A percentile compares a stretch with the other conserved stretches of the same genome.
These are phyloP conservation scores for Diaporthe vaccinii DNA, from an alignment of 2,329 filamentous ascomycete genomes.

Conservation along the genomic window DNA sequence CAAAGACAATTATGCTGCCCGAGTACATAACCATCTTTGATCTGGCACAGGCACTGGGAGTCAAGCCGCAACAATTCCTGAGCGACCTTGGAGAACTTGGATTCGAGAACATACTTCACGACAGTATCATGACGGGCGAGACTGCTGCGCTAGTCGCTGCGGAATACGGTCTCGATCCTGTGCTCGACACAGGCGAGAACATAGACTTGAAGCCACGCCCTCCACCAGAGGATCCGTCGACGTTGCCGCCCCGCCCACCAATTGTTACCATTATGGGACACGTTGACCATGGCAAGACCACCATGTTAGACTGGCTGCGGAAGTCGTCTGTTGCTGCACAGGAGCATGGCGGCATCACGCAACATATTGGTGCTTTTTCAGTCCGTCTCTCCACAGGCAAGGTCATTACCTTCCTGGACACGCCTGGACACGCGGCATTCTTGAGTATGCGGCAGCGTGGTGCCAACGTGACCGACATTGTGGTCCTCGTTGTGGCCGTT, in stretches of 20 bases:
- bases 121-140: conserved; percentile 91
- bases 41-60: conserved; percentile 80
- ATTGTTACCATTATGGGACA: conserved; percentile 99
- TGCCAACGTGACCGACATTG: conserved; percentile 96
- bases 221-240: conserved; percentile 74
- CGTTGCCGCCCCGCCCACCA: conserved; percentile 82
- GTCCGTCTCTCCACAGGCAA: conserved; percentile 89
- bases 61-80: conserved; percentile 80
- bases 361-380: conserved; percentile 98
- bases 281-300: conserved; percentile 98
- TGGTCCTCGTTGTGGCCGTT: conserved; percentile 94
- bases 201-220: conserved; percentile 81
- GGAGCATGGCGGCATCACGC: conserved; percentile 97
- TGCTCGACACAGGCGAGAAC: conserved; percentile 74
- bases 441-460: conserved; percentile 95
- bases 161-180: conserved; percentile 93
- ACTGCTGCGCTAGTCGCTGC: conserved; percentile 90
- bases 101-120: conserved; percentile 85
- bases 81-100: conserved; percentile 85
- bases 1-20: conserved; percentile 79
- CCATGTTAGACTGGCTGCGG: conserved; percentile 91
- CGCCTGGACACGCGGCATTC: conserved; percentile 95
- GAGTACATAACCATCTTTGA: conserved; percentile 93
- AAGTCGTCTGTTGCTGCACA: conserved; percentile 92
- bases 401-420: conserved; percentile 96